These are phyloP conservation scores for Xylaria sp. DNA, from an alignment of 2,329 filamentous ascomycete species.

Conservation along the genomic window DNA sequence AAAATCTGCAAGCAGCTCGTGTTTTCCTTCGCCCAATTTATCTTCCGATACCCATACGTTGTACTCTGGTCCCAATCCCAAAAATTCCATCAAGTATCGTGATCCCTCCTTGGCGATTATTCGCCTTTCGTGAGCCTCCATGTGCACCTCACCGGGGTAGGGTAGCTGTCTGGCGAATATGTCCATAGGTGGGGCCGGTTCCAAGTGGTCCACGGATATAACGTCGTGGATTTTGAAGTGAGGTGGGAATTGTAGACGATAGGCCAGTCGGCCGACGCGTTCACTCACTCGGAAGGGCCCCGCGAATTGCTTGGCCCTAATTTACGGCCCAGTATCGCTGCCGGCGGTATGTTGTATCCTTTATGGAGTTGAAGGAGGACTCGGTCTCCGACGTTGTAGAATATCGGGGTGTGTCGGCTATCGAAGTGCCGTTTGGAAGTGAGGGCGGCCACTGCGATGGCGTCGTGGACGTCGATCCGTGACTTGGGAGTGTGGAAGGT, in stretches of 20 bases:
- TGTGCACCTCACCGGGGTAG: neutral
- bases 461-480: neutral
- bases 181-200: neutral
- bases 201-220: neutral
- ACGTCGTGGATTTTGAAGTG: constrained; percentile 1
- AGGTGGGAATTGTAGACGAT: neutral
- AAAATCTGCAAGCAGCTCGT: too few relatives aligned
- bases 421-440: neutral
- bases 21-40: too few relatives aligned
- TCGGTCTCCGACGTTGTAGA: neutral
- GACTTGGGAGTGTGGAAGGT: neutral
- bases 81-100: neutral
- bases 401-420: neutral
- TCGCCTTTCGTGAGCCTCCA: neutral
- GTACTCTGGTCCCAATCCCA: neutral
- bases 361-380: constrained; percentile 4
- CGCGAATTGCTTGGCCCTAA: constrained; percentile 2
- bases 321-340: neutral
- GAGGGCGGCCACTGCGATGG: neutral
- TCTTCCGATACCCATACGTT: too few relatives aligned
- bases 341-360: constrained; percentile 4
- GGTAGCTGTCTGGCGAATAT: neutral
- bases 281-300: neutral
- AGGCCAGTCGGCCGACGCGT: neutral
- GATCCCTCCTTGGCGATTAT: too few relatives aligned